Evolutionary conservation across 2,329 filamentous ascomycete species (phyloP), one percentile per base, ranked within the genome.

Genomic region (Phialophora macrospora): DNA sequence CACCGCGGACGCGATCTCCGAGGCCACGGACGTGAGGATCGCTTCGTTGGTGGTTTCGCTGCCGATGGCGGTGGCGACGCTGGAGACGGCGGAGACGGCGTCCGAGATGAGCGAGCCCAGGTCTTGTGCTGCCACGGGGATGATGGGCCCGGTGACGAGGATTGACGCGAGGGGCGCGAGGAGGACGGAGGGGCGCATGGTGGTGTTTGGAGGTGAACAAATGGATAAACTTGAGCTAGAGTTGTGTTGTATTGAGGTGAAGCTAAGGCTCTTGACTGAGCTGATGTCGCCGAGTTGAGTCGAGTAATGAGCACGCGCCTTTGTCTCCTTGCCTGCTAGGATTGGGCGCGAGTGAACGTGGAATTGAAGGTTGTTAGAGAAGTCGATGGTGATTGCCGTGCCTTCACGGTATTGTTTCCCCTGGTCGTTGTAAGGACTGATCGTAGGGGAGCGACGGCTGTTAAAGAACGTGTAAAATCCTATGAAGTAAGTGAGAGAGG

Each of bases 1-100:
- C 17, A 54, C 60, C 32, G 57, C 66, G 48, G 59, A 61, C 52
- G 30, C 54, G 44, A 68, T 26, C 30, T 52, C 51, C 7, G 61
- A 64, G 5, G 51, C 63, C 20, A 62, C 61, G 48, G 60, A 63
- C 17, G 63, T 64, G 52, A 68, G 55, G 26, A 64, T 20, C 22
- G 66, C 52, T 55, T 58, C 55, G 9, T 57, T 55, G n/a, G 41
- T 59, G 12, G 60, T 66, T 57, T 66, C 52, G 38, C 60, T 66
- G 60, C 60, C 66, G 57, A 64, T 55, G 24, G 58, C 46, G 14
- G 63, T 41, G 12, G 58, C 65, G 41, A 62, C 58, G 46, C 63
- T 58, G 22, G 66, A 64, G 12, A 66, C 60, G 11, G 64, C 57
- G 8, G 66, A 68, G 14, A 26, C 44, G 51, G 63, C 30, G 46